Base-by-base conservation (phyloP, 2,329 filamentous ascomycete genomes). In the Davidsoniella neocaledoniae region DNA sequence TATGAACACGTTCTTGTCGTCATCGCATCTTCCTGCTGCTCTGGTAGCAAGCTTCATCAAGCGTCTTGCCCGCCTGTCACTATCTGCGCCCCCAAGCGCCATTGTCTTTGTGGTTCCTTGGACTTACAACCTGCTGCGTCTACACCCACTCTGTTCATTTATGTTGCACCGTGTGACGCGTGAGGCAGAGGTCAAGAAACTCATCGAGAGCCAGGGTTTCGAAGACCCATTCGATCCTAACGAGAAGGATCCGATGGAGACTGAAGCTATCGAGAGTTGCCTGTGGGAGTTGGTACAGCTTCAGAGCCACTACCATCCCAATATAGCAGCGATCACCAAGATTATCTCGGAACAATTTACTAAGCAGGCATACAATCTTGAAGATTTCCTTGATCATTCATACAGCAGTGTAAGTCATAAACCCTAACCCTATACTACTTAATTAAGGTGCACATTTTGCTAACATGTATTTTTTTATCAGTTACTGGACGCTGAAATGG, bases 291-390 rank as follows among this genome's bases (percentile, higher is more conserved):
- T 98, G 48, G 83, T 93, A 53, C 87, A 86, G 52, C 69, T 96
- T 51, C 86, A 93, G 63, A 81, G 79, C 1, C 93, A 98, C 64
- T 96, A 94, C 64, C 91, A 98, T 61, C 91, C 93, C 12, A 98
- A 96, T 58, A 86, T 98, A 21, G 88, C 90, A 0, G 91, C 88
- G 2, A 79, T 98, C 57, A 83, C 87, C 42, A 91, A 87, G 64
- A 94, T 98, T 55, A 79, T 98, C 51, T 85, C 85, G 2, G 87
- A 96, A 66, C 91, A 96, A 63, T 98, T 96, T 63, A 98, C 91
- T 2, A 98, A 98, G 67, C 81, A 87, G 57, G 75, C 82, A 2
- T 98, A 96, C 65, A 91, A 87, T 58, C 67, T 95, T n/a, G 91
- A 98, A 61, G 91, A 98, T 61, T 98, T 98, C 64, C 67, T 96